Base-by-base conservation (phyloP, 208 protist genomes). In the Leishmania aethiopica region DNA sequence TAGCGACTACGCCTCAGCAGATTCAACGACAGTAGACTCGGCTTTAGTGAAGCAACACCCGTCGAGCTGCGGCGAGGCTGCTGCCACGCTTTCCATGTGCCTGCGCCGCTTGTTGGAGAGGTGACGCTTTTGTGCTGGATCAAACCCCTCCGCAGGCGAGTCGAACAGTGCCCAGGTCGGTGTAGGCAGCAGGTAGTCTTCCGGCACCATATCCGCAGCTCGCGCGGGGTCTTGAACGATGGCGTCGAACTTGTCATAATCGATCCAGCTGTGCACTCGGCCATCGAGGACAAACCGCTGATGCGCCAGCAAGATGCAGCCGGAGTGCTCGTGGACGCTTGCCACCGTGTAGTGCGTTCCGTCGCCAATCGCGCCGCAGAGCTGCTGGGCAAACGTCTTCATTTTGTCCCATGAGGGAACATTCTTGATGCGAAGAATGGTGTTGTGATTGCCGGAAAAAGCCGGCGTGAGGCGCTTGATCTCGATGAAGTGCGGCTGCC, bases 391-490 rank as follows among this genome's bases (percentile, higher is more conserved):
- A 79, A 97, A 98, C 15, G 83, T 37, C 51, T 97, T 90, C 78
- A 99, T 90, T 67, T 95, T 88, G 28, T 91, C 88, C 91, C 98
- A 98, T 55, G 91, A 93, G 11, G 97, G 97, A 40, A 99, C 96
- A 85, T 99, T 99, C 76, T 95, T 90, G 76, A 99, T 99, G 53
- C 92, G 89, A 47, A 99, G 91, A 51, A 94, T 86, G 49, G 87
- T 93, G 73, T 89, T 87, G 47, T 79, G 89, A 77, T 94, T 92
- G 72, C 92, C 93, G 19, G 95, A 96, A 85, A 98, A 99, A 32
- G 93, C 87, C 17, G 94, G 98, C 19, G 97, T 99, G n/a, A 99
- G 92, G 3, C 94, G 92, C 88, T 99, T 99, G 60, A 99, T 86
- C 80, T 99, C 96, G 75, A 99, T 91, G 83, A 99, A 98, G 84